A percentile compares a stretch with the other conserved stretches of the same genome.
These are phyloP conservation scores for Backusella australiensis DNA, from an alignment of 192 early-diverging fungal species.

Conservation along the genomic window DNA sequence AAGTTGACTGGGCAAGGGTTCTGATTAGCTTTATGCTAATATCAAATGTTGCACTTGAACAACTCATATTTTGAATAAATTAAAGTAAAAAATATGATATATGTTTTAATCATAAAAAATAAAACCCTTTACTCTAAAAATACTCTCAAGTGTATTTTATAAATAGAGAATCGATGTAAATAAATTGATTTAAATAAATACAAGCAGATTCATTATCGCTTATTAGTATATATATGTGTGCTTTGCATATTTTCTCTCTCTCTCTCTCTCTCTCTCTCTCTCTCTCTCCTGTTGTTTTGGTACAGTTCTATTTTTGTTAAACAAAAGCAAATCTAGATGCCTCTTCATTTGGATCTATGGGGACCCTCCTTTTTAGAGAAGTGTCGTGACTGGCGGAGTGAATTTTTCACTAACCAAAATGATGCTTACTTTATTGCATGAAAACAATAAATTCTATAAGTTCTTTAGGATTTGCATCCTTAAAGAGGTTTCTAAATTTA, in stretches of 20 bases:
- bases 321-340: neutral
- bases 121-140: neutral
- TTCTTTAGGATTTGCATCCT: neutral
- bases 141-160: neutral
- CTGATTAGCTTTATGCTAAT: neutral
- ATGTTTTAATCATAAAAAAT: neutral
- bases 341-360: neutral
- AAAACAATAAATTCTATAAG: neutral
- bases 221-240: neutral
- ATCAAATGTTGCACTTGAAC: constrained; percentile 4
- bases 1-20: neutral
- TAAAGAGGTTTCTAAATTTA: neutral
- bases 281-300: neutral
- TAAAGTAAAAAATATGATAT: neutral
- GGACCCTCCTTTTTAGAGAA: neutral
- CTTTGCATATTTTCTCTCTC: neutral
- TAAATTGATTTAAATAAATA: neutral
- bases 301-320: neutral
- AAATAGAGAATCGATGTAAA: neutral
- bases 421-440: neutral
- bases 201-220: neutral
- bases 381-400: neutral
- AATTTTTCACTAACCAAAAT: neutral
- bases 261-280: too few species aligned
- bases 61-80: neutral